A percentile compares a stretch with the other conserved stretches of the same genome.
Conservation (phyloP, 108 stramenopile species). For the Aurantiochytrium sp. region DNA sequence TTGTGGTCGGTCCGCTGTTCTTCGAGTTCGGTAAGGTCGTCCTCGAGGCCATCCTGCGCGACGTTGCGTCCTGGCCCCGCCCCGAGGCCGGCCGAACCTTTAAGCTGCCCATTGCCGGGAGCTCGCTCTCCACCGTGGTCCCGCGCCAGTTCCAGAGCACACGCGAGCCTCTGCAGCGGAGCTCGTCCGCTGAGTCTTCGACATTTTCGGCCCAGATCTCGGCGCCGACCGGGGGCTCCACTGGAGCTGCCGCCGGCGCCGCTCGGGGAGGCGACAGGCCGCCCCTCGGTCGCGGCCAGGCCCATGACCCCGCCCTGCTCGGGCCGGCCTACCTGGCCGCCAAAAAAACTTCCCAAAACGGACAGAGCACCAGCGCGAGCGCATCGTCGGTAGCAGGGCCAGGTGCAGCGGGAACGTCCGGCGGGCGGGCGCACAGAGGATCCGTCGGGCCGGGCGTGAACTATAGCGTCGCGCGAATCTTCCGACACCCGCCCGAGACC, state of each 20-base stretch:
- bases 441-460: neutral
- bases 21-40: neutral
- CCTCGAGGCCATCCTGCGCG: neutral
- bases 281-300: neutral
- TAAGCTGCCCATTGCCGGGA: constrained; percentile 14
- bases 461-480: neutral
- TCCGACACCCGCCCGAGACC: neutral
- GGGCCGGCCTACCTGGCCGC: neutral
- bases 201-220: no score
- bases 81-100: constrained; percentile 1
- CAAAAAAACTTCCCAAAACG: no score
- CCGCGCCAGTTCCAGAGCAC: neutral
- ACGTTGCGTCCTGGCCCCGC: neutral
- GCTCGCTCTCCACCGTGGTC: neutral
- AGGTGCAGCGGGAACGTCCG: no score
- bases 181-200: no score
- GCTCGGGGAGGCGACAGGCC: neutral
- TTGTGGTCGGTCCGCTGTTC: neutral
- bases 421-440: no score
- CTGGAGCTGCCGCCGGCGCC: no score
- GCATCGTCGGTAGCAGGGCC: no score
- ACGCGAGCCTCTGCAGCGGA: no score
- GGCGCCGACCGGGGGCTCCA: no score
- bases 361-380: no score
- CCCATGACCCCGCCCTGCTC: neutral